Evolutionary conservation across 2,329 filamentous ascomycete genomes (phyloP).

Genomic region (Aspergillus quadricinctus): DNA sequence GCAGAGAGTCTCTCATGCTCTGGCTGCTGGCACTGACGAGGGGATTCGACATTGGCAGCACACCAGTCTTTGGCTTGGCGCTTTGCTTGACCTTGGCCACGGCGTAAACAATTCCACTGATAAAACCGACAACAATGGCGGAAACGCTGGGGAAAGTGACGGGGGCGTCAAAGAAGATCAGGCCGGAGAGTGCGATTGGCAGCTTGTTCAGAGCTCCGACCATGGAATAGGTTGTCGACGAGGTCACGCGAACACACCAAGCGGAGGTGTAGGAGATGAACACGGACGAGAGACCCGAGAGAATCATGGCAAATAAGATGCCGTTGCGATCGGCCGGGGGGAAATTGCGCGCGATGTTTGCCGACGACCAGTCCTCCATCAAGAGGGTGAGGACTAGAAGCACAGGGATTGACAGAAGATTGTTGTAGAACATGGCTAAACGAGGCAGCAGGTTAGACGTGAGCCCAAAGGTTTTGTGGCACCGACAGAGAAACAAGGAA

Average conservation of each 20-base stretch:
- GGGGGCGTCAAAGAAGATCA: constrained; percentile 92
- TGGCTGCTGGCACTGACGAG: constrained; percentile 86
- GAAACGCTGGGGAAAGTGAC: constrained; percentile 89
- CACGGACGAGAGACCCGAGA: constrained; percentile 87
- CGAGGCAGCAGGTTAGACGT: constrained; percentile 17
- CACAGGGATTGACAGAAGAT: constrained; percentile 91
- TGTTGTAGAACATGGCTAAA: constrained; percentile 99
- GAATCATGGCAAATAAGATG: constrained; percentile 82
- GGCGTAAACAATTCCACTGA: constrained; percentile 88
- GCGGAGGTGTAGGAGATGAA: constrained; percentile 99
- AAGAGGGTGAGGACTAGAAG: constrained; percentile 76
- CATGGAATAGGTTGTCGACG: constrained; percentile 98
- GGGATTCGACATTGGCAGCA: constrained; percentile 64
- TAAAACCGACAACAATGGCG: constrained; percentile 84
- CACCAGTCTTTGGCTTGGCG: constrained; percentile 58
- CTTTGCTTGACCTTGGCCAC: constrained; percentile 80
- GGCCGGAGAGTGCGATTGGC: constrained; percentile 84
- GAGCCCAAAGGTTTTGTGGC: neutral
- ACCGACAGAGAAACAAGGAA: neutral
- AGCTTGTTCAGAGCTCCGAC: constrained; percentile 97
- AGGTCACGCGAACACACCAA: constrained; percentile 97
- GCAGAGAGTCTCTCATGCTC: constrained; percentile 81
- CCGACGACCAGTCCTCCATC: constrained; percentile 85
- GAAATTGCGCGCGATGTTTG: constrained; percentile 84
- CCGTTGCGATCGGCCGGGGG: constrained; percentile 72